Evolutionary conservation across 148 eudicot species (phyloP).

Genomic region (Camellia sinensis): DNA sequence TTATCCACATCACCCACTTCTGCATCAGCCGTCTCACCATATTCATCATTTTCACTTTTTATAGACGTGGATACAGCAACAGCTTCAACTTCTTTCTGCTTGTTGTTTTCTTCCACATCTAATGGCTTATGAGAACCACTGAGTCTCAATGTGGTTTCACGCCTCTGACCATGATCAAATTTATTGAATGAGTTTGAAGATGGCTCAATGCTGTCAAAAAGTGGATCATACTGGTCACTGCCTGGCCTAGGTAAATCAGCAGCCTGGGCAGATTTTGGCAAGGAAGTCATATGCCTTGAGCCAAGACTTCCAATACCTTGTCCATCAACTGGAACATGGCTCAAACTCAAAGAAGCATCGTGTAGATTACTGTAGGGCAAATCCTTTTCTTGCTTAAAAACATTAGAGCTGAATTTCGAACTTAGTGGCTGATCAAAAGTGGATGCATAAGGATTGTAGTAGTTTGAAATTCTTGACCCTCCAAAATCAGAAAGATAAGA

Average conservation of each 20-base stretch:
- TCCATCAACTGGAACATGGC: slow-evolving; percentile 39
- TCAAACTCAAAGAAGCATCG: slow-evolving; percentile 40
- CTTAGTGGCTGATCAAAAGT: slow-evolving; percentile 80
- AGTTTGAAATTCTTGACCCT: slow-evolving; percentile 52
- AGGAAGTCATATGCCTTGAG: slow-evolving; percentile 27
- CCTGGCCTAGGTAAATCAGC: slow-evolving; percentile 41
- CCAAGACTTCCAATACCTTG: slow-evolving; percentile 30
- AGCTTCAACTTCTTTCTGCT: slow-evolving; percentile 46
- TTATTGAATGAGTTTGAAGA: slow-evolving; percentile 56
- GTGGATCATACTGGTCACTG: slow-evolving; percentile 87
- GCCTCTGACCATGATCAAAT: slow-evolving; percentile 39
- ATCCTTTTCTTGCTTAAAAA: slow-evolving; percentile 43
- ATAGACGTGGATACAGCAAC: slow-evolving; percentile 37
- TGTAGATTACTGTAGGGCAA: slow-evolving; percentile 30
- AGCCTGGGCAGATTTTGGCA: slow-evolving; percentile 34
- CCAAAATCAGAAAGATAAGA: slow-evolving; percentile 39
- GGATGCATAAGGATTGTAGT: slow-evolving; percentile 88
- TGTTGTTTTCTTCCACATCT: slow-evolving; percentile 51
- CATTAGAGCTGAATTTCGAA: slow-evolving; percentile 57
- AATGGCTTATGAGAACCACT: slow-evolving; percentile 42
- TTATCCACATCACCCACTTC: slow-evolving; percentile 77
- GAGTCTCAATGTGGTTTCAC: slow-evolving; percentile 41
- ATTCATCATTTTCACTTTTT: slow-evolving; percentile 79
- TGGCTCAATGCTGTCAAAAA: slow-evolving; percentile 91
- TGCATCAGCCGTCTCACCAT: slow-evolving; percentile 89